Evolutionary conservation across 805 yeast species (phyloP), one percentile per base, ranked within the genome.

Genomic region (Myxozyma monticola): DNA sequence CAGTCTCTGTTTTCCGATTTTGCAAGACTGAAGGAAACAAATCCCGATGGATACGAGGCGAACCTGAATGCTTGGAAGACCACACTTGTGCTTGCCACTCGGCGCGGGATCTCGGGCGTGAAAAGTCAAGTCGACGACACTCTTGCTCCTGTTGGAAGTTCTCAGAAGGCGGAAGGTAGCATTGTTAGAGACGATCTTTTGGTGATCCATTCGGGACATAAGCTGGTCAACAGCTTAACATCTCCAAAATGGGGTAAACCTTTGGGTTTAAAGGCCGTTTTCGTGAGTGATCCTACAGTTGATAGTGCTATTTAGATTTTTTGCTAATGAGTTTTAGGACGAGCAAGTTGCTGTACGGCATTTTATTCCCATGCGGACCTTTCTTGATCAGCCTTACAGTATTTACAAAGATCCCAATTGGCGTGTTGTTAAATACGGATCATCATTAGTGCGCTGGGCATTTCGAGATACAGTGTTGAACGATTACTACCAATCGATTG

Each of bases 1-100:
- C 62, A 67, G 4, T 77, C 81, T n/a, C 66, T 78, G 37, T 78
- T 70, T 51, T 74, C 80, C 2, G 75, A 77, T 54, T 78, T 76
- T 55, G 56, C 67, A 8, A 65, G 71, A n/a, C 65, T 78, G 26
- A 65, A 68, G 48, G 75, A 71, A 10, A 39, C 64, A 2, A 78
- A 78, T 52, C 69, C 67, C 2, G 80, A 75, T 48, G 83, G 83
- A 5, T 77, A 68, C 48, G 70, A 64, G 20, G 82, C 82, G 14
- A 78, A 78, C 54, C 22, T 77, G 12, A 58, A 58, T 3, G 76
- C 78, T 2, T 78, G 83, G 83, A 67, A 62, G 40, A 54, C 60
- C 4, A 66, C 73, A 9, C 60, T 77, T 7, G 42, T 58, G 45
- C 51, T 20, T n/a, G 4, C 30, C 24, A n/a, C n/a, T n/a, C n/a